phyloP scores from a whole-genome alignment of 2,329 filamentous ascomycete genomes.

The Hirsutella thompsonii region DNA sequence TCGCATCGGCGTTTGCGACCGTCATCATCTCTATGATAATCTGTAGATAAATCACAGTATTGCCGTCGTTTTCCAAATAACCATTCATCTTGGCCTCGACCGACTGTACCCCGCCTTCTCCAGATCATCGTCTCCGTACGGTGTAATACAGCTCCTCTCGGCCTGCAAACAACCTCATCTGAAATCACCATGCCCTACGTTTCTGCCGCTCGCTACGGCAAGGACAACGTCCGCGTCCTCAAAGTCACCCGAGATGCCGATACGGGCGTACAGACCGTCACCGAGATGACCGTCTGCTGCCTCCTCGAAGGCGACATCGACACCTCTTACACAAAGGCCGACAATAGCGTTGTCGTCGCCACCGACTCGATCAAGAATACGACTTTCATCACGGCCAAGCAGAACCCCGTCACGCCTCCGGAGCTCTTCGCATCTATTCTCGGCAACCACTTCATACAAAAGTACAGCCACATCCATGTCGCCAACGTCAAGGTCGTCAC shows the following conservation, averaged over 20 bases:
- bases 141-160: too few relatives aligned
- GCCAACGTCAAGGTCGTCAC: slow-evolving; percentile 73
- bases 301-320: slow-evolving; percentile 90
- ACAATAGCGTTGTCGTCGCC: slow-evolving; percentile 91
- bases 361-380: slow-evolving; percentile 99
- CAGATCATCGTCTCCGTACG: too few relatives aligned
- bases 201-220: slow-evolving; percentile 63
- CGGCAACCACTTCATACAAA: slow-evolving; percentile 77
- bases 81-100: too few relatives aligned
- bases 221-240: slow-evolving; percentile 97
- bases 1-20: too few relatives aligned
- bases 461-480: slow-evolving; percentile 75
- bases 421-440: slow-evolving; percentile 83
- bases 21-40: too few relatives aligned
- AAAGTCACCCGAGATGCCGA: slow-evolving; percentile 76
- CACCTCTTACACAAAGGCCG: slow-evolving; percentile 75
- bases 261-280: slow-evolving; percentile 70
- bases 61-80: too few relatives aligned
- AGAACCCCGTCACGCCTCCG: slow-evolving; percentile 81
- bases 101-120: too few relatives aligned
- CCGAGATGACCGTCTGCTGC: slow-evolving; percentile 90
- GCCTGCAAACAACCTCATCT: too few relatives aligned
- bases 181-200: slow-evolving; percentile 36
- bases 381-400: slow-evolving; percentile 87
- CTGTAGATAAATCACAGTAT: too few relatives aligned